These are phyloP conservation scores for Saccharomycopsis malanga DNA, from an alignment of 805 yeast species.

Conservation along the genomic window DNA sequence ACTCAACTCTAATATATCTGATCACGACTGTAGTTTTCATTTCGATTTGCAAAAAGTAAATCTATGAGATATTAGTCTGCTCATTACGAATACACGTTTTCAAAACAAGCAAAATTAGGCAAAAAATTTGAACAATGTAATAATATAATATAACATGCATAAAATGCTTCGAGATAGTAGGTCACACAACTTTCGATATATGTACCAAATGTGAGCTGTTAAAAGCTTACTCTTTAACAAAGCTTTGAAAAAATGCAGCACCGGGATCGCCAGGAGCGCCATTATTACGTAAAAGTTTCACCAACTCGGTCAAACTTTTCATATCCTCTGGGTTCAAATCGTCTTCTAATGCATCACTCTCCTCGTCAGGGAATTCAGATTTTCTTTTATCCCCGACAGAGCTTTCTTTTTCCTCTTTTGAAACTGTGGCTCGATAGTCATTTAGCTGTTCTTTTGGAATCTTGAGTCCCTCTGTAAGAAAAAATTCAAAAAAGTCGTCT, in stretches of 20 bases:
- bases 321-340: constrained; percentile 19
- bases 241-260: constrained; percentile 29
- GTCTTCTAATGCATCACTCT: constrained; percentile 12
- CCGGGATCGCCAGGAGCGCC: constrained; percentile 32
- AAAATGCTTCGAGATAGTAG: too few species aligned
- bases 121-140: too few species aligned
- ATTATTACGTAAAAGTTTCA: constrained; percentile 26
- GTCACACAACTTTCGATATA: too few species aligned
- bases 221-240: constrained; percentile 7
- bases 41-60: too few species aligned
- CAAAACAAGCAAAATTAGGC: too few species aligned
- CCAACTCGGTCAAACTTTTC: constrained; percentile 25
- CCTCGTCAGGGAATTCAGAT: constrained; percentile 19
- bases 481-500: constrained; percentile 64
- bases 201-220: too few species aligned
- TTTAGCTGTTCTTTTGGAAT: constrained; percentile 41
- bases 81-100: too few species aligned
- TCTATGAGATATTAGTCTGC: too few species aligned
- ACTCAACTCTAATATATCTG: too few species aligned
- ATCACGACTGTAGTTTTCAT: too few species aligned
- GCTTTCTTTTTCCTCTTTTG: neutral
- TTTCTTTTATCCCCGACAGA: constrained; percentile 1
- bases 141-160: too few species aligned
- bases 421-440: constrained; percentile 25
- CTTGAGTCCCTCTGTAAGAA: constrained; percentile 47